Evolutionary conservation across 2,329 filamentous ascomycete genomes (phyloP), one percentile per base, ranked within the genome.

Genomic region (Penicillium sp.): DNA sequence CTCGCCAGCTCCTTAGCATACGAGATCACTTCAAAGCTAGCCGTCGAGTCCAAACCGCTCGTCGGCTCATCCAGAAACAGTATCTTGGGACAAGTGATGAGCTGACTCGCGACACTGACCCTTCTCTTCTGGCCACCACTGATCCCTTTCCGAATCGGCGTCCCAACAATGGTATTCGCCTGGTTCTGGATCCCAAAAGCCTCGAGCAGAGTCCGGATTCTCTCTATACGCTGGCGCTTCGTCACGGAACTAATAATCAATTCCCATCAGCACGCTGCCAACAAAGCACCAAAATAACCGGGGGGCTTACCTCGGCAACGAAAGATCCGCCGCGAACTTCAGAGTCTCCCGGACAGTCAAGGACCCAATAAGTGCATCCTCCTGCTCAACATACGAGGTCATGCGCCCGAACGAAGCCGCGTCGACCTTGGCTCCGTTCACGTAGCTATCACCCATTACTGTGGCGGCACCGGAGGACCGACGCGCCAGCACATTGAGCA

Each of bases 1-100:
- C 79, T 81, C 0, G 85, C 88, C 28, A 91, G 79, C 9, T 79
- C 75, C 64, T 81, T 84, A 45, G 93, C 80, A 67, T 88, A 91
- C 2, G 79, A 85, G 50, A 93, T 84, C 21, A 95, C 88, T 69
- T 95, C 88, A 59, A 78, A 85, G 52, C 86, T 89, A 0, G 87
- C 86, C 0, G 85, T 85, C 7, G 88, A 92, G 69, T 95, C 90
- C 9, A 95, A 76, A 8, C 90, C 90, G 59, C 87, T 90, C 0
- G 90, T 95, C 0, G 89, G 89, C 70, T 94, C 89, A 65, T 94
- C 89, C 29, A 95, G 74, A 65, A 95, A 94, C 23, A 95, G 70
- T 7, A 95, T 85, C 70, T 87, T 89, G 0, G 90, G 90, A 52
- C 81, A 85, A 1, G 89, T 93, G 64, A 95, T 88, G 33, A 95